Conservation (phyloP, 768 basidiomycete genomes). For the Guyanaporus albipodus region DNA sequence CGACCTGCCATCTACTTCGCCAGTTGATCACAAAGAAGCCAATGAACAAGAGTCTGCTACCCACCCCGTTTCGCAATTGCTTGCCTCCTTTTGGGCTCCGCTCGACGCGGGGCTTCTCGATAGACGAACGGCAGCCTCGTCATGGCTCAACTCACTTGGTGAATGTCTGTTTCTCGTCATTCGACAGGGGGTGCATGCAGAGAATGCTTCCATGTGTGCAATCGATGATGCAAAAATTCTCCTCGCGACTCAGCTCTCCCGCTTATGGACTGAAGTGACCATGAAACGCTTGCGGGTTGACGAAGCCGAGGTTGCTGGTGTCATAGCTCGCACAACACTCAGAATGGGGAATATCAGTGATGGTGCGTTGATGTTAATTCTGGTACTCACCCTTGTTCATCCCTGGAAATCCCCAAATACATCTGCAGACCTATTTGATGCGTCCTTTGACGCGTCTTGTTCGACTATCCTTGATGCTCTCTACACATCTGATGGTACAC, state of each 20-base stretch:
- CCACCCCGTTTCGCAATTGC: conserved; percentile 47
- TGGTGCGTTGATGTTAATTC: conserved; percentile 32
- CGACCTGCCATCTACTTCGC: conserved; percentile 10
- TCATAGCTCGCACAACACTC: conserved; percentile 46
- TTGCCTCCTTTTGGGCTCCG: conserved; percentile 81
- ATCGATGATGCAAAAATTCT: conserved; percentile 24
- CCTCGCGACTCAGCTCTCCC: conserved; percentile 42
- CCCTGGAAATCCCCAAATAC: conserved; percentile 11
- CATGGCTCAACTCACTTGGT: conserved; percentile 66
- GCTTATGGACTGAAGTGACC: conserved; percentile 47
- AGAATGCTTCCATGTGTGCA: conserved; percentile 2
- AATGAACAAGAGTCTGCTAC: neutral
- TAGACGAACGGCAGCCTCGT: conserved; percentile 30
- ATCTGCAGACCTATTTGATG: conserved; percentile 42
- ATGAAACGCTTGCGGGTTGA: conserved; percentile 45
- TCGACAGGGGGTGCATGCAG: conserved; percentile 20
- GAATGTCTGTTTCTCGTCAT: conserved; percentile 67
- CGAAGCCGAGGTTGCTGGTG: conserved; percentile 38
- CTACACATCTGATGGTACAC: neutral
- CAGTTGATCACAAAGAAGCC: neutral
- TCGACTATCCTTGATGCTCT: conserved; percentile 8
- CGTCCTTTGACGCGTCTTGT: conserved; percentile 45
- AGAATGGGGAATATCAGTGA: conserved; percentile 39
- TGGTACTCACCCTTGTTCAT: conserved; percentile 22
- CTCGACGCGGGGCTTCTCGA: conserved; percentile 43